A percentile compares a stretch with the other conserved stretches of the same genome.
phyloP scores from a whole-genome alignment of 2,329 filamentous ascomycete species.

The Penicillium sp. region DNA sequence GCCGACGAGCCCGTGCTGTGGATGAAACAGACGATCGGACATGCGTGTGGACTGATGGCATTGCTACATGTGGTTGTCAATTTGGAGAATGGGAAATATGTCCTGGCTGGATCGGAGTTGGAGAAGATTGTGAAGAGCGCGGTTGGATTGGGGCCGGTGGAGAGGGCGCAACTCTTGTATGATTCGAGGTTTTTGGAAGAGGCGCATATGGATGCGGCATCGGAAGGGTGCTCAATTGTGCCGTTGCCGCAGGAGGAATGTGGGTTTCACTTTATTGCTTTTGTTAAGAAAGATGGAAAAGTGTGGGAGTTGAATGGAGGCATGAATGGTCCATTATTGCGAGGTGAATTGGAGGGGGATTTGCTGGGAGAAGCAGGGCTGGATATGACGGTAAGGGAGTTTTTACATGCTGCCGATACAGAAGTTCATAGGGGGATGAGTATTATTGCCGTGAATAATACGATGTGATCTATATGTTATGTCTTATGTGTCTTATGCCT shows the following conservation, averaged over 20 bases:
- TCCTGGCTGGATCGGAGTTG: constrained; percentile 45
- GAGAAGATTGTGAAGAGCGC: constrained; percentile 47
- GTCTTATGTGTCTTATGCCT: too few relatives aligned
- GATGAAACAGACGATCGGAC: constrained; percentile 59
- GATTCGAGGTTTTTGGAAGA: constrained; percentile 33
- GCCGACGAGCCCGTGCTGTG: constrained; percentile 54
- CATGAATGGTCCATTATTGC: constrained; percentile 30
- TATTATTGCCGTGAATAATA: constrained; percentile 18
- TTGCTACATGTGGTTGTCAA: constrained; percentile 56
- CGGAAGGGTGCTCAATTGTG: constrained; percentile 12
- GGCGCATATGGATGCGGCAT: constrained; percentile 27
- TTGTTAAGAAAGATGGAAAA: constrained; percentile 17
- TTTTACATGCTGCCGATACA: constrained; percentile 14
- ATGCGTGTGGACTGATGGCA: constrained; percentile 60
- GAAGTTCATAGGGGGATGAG: constrained; percentile 19
- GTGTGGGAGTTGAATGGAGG: constrained; percentile 27
- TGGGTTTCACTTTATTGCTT: constrained; percentile 23
- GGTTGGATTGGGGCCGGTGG: constrained; percentile 43
- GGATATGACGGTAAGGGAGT: constrained; percentile 17
- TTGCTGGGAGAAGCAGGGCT: constrained; percentile 21
- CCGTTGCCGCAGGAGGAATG: constrained; percentile 21
- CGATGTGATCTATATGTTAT: not conserved
- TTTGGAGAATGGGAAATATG: constrained; percentile 43
- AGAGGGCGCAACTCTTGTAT: constrained; percentile 54
- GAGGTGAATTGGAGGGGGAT: constrained; percentile 34